Conservation (phyloP, 2,329 filamentous ascomycete genomes). For the Colletotrichum neosansevieriae region DNA sequence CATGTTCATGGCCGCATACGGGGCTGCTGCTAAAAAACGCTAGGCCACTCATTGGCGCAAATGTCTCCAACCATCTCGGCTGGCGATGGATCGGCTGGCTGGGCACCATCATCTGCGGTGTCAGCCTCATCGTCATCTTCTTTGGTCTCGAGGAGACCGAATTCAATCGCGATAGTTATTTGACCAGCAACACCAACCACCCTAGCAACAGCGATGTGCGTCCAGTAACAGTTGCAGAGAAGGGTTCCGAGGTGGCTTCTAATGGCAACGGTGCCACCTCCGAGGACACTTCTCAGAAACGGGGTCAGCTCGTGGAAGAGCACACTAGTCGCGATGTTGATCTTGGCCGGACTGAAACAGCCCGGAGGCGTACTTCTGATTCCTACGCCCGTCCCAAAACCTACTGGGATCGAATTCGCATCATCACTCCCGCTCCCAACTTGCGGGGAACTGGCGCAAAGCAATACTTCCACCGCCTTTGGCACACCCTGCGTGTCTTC, state of each 20-base stretch:
- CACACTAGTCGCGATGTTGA: slow-evolving; percentile 4
- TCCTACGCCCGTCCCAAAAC: slow-evolving; percentile 54
- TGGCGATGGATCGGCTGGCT: slow-evolving; percentile 69
- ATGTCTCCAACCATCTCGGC: slow-evolving; percentile 60
- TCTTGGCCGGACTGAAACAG: slow-evolving; percentile 36
- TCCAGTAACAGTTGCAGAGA: slow-evolving; percentile 40
- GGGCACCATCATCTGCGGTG: slow-evolving; percentile 61
- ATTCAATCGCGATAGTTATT: slow-evolving; percentile 58
- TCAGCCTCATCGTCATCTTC: slow-evolving; percentile 60
- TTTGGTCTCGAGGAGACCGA: slow-evolving; percentile 66
- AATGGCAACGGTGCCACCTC: not conserved
- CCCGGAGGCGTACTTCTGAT: slow-evolving; percentile 43
- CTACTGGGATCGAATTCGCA: slow-evolving; percentile 66
- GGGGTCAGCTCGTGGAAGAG: slow-evolving; percentile 23
- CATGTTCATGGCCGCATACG: not conserved
- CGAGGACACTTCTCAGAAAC: not conserved
- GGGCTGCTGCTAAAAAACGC: not conserved
- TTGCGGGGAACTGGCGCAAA: slow-evolving; percentile 64
- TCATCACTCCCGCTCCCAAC: slow-evolving; percentile 68
- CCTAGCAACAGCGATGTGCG: slow-evolving; percentile 30
- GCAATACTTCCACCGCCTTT: slow-evolving; percentile 65
- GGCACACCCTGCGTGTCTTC: slow-evolving; percentile 68
- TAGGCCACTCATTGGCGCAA: slow-evolving; percentile 62
- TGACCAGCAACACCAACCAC: slow-evolving; percentile 45
- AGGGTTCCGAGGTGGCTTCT: not conserved